Evolutionary conservation across 176 grass and related monocot species (phyloP).

Genomic region (Carex kokanica): DNA sequence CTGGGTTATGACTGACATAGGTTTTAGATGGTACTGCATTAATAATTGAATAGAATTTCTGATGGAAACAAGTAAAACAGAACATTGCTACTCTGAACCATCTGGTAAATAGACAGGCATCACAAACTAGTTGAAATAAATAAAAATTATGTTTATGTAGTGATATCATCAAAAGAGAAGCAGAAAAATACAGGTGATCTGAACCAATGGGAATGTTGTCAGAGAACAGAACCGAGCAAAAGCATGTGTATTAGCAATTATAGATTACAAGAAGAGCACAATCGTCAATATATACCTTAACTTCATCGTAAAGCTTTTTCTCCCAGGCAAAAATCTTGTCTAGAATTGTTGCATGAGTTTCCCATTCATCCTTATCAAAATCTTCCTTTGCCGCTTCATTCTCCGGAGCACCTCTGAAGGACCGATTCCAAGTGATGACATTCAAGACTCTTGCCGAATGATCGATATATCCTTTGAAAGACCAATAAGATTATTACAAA

Average conservation of each 20-base stretch:
- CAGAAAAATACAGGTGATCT: neutral
- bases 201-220: neutral
- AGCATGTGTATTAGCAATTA: neutral
- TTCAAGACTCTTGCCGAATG: conserved; percentile 86
- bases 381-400: conserved; percentile 46
- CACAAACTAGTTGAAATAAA: neutral
- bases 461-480: conserved; percentile 67
- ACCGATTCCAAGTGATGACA: conserved; percentile 94
- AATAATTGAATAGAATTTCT: neutral
- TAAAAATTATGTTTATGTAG: neutral
- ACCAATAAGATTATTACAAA: neutral
- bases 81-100: neutral
- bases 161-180: neutral
- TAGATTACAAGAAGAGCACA: neutral
- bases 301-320: conserved; percentile 90
- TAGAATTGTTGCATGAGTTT: conserved; percentile 72
- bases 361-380: conserved; percentile 58
- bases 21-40: neutral
- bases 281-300: conserved; percentile 50
- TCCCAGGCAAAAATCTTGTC: conserved; percentile 97
- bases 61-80: neutral
- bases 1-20: neutral
- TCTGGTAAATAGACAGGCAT: neutral
- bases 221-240: neutral
- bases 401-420: conserved; percentile 57